Evolutionary conservation across 768 basidiomycete genomes (phyloP), one percentile per base, ranked within the genome.

Genomic region (Rhodotorula diobovata): DNA sequence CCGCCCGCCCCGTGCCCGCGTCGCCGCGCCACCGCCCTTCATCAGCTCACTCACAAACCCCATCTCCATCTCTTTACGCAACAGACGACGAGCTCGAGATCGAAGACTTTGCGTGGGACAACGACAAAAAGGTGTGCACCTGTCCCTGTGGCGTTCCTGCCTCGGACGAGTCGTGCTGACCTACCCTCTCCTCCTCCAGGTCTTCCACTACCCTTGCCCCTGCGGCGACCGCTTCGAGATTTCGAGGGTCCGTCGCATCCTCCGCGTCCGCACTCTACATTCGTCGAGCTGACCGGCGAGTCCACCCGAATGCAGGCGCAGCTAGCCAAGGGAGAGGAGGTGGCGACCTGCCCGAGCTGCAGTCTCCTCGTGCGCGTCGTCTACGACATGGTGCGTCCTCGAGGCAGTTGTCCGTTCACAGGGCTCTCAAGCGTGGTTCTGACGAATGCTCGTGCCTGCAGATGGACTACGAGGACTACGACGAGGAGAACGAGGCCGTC

Each of bases 181-280:
- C 28, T 30, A n/a, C n/a, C n/a, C 41, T 5, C 39, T 23, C 41
- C 14, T 28, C 53, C 35, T 5, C 18, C 58, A 59, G 58, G 89
- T 97, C 10, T 97, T 88, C 78, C 94, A 98, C 83, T 96, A 94
- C 80, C 95, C 94, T 0, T 99, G 93, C 79, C 94, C 95, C 2
- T 98, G 95, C 78, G 95, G 95, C 16, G 95, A 99, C 82, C 88
- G 94, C 53, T 99, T 98, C 82, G 95, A 98, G 81, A 97, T 98
- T 75, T 68, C 76, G n/a, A 75, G 74, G 63, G 78, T 78, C 16
- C 41, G 72, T 48, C 28, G 0, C 41, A 14, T n/a, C 45, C 60
- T n/a, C 55, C 7, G 14, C 30, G 12, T 87, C 46, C 45, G 16
- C 45, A 8, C 21, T 48, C 48, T 50, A 28, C 20, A 46, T 3